Conservation (phyloP, 2,329 filamentous ascomycete species). For the Penicillium italicum region DNA sequence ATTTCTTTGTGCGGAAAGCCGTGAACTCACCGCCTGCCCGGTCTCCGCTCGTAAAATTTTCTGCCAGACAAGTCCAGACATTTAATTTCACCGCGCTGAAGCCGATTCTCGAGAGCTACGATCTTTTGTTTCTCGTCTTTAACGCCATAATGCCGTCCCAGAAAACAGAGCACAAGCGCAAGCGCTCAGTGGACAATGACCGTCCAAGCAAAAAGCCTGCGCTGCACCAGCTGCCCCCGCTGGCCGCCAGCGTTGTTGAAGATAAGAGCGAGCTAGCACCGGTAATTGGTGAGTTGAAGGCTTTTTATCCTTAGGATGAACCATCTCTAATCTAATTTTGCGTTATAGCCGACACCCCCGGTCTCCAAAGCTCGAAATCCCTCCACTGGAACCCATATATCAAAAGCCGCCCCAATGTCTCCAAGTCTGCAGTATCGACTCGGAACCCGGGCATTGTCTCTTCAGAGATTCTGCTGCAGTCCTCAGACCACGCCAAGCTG, state of each 20-base stretch:
- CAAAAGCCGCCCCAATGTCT: slow-evolving; percentile 48
- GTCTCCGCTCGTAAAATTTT: slow-evolving; percentile 25
- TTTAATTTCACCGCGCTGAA: slow-evolving; percentile 18
- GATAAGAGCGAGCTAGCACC: slow-evolving; percentile 49
- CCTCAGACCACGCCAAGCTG: slow-evolving; percentile 57
- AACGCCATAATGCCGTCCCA: slow-evolving; percentile 31
- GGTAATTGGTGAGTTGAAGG: slow-evolving; percentile 45
- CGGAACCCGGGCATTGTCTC: slow-evolving; percentile 37
- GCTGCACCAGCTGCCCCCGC: slow-evolving; percentile 36
- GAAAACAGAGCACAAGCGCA: slow-evolving; percentile 50
- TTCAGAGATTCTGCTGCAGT: slow-evolving; percentile 57
- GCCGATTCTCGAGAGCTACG: slow-evolving; percentile 9
- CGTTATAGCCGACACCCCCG: slow-evolving; percentile 34
- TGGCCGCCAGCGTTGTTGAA: slow-evolving; percentile 47
- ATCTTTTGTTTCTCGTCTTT: slow-evolving; percentile 1
- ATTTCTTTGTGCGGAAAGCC: slow-evolving; percentile 15
- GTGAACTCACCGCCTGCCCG: slow-evolving; percentile 24
- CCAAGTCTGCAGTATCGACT: slow-evolving; percentile 26
- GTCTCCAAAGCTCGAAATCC: slow-evolving; percentile 30
- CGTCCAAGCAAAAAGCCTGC: slow-evolving; percentile 50
- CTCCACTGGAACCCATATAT: slow-evolving; percentile 42
- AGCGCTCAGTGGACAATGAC: slow-evolving; percentile 46
- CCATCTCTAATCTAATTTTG: background rate
- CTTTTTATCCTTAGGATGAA: background rate
- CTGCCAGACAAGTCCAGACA: slow-evolving; percentile 21